Evolutionary conservation across 352 stramenopile species (phyloP), one percentile per base, ranked within the genome.

Genomic region (Phytophthora citrophthora): DNA sequence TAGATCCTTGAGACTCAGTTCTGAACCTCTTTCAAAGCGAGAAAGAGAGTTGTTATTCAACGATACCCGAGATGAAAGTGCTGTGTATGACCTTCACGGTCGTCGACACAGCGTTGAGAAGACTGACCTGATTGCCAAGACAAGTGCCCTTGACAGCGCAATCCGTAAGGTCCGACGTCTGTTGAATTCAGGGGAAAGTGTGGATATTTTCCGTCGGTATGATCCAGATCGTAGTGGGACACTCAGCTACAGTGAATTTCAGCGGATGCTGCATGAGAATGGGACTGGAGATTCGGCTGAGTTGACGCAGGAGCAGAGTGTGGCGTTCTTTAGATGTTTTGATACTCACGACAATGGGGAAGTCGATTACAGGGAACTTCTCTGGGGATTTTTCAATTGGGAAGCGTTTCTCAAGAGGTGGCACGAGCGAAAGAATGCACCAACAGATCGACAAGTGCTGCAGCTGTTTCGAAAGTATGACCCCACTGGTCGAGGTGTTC

Each of bases 1-100:
- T 31, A 71, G 77, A 29, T 29, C 26, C 6, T 29, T 29, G 3
- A 29, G 6, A 20, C 18, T 66, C 3, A 77, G 78, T 0, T 34
- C 77, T 5, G 79, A 79, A 0, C 79, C 79, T 12, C 64, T 83
- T 13, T 86, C 77, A 0, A 76, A 79, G 39, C 68, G 68, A 12
- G 76, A 88, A 32, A 72, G 82, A 4, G 63, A 87, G 36, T 32
- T 81, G 29, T 8, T 56, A 4, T 10, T 54, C 38, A 10, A 24
- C 7, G 34, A 44, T 15, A 41, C 2, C n/a, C 23, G 36, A 46
- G 31, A 43, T 44, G 40, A 61, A 61, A 64, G n/a, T 31, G 64
- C 59, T 41, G 74, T 90, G 39, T 92, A 90, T 52, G 83, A 92
- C 62, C 76, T 89, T 7, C 77, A 93, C 10, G 83, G 83, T 2